Conservation (phyloP, 306 rosid genomes). For the Hippophae tibetana region DNA sequence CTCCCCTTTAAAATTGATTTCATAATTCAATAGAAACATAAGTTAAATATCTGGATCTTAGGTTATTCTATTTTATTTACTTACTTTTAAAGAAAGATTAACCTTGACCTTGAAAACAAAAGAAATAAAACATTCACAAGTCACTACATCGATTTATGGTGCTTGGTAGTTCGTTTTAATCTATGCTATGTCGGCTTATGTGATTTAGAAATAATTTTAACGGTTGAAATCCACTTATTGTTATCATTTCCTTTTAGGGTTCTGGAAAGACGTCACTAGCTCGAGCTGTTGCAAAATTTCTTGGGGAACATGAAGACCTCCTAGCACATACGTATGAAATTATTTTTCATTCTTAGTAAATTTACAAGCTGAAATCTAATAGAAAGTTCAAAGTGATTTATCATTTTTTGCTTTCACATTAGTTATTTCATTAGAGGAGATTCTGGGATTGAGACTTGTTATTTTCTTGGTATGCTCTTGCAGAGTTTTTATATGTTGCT, state of each 20-base stretch:
- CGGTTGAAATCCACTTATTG: background rate
- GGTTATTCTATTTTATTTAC: too few species aligned
- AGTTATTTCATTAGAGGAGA: constrained; percentile 9
- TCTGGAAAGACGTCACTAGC: constrained; percentile 85
- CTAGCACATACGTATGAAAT: constrained; percentile 66
- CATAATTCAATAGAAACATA: too few species aligned
- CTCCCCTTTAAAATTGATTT: background rate
- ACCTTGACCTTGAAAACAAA: too few species aligned
- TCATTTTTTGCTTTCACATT: background rate
- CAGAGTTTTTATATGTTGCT: constrained; percentile 77
- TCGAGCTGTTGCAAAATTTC: constrained; percentile 62
- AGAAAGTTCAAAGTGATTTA: background rate
- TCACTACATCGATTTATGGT: background rate
- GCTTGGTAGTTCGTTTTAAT: background rate
- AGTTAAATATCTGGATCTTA: too few species aligned
- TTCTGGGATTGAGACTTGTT: constrained; percentile 16
- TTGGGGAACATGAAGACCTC: constrained; percentile 51
- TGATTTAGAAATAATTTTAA: background rate
- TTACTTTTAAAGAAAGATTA: too few species aligned
- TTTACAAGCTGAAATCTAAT: background rate
- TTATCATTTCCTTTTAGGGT: constrained; percentile 44
- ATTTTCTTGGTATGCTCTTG: constrained; percentile 17
- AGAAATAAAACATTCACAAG: background rate
- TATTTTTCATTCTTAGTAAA: constrained; percentile 1
- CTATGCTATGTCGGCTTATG: background rate